Evolutionary conservation across 169 alveolate species (phyloP), one percentile per base, ranked within the genome.

Genomic region (Cytauxzoon felis): DNA sequence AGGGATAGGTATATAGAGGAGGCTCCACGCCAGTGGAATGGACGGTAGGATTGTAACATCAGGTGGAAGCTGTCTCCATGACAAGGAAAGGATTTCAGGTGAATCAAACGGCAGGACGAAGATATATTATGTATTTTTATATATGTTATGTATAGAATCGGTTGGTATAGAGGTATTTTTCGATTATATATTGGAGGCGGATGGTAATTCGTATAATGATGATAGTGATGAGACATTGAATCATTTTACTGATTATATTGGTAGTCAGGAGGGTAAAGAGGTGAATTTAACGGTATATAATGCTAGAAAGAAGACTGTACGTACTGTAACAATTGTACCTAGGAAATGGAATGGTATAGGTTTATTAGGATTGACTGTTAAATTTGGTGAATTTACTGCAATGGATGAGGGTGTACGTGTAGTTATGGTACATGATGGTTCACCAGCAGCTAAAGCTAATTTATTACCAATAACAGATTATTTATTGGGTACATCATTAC

Each of bases 301-400:
- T 51, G 87, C 87, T 4, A 64, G 89, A 11, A 52, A 75, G 71
- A 73, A 78, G 43, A 61, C 65, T 32, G 56, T 81, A 30, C 62
- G 86, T 50, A 36, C 42, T 11, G 76, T 86, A 23, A 76, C 63
- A 29, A 66, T 86, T 11, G 58, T 30, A n/a, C 92, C 92, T 9
- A 75, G 64, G 33, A 86, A 76, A 57, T 86, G 92, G 92, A 71
- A 79, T 6, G 92, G 92, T 21, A 70, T 67, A 18, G 92, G 92
- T 23, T 62, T 86, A 5, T 43, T 86, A 52, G 92, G 92, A 3
- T 70, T 81, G 24, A 63, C 85, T 18, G 82, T 86, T 42, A 70
- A 66, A 26, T 86, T 65, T 30, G 87, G 73, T 23, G 67, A 42
- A 19, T 66, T 78, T 32, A 81, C 70, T 36, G 85, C 89, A 9